phyloP scores from a whole-genome alignment of 225 moss, liverwort and hornwort species.

The Takakia lepidozioides region DNA sequence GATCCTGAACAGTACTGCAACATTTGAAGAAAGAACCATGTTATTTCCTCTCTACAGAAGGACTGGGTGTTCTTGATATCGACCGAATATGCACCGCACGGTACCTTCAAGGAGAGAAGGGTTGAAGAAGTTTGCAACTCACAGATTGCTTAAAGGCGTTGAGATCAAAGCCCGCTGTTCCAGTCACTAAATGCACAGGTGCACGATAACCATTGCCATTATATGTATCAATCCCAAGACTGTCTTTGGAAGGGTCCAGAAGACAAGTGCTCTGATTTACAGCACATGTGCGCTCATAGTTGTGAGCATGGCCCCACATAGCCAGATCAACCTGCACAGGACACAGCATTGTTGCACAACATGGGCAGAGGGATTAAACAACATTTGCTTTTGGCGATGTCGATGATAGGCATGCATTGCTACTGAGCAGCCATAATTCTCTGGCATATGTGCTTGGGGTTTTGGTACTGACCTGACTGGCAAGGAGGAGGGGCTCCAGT shows the following conservation, averaged over 20 bases:
- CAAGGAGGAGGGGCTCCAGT: constrained; percentile 43
- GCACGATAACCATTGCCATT: constrained; percentile 26
- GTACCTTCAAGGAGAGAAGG: too few relatives aligned
- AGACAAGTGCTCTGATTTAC: constrained; percentile 27
- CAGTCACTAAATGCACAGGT: constrained; percentile 45
- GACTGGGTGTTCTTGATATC: too few relatives aligned
- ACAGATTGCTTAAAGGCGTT: constrained; percentile 5
- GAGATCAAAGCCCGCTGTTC: constrained; percentile 38
- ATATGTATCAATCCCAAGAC: constrained; percentile 30
- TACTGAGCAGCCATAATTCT: too few relatives aligned
- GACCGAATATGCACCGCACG: too few relatives aligned
- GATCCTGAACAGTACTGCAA: not conserved
- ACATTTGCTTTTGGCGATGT: too few relatives aligned
- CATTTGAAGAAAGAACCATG: too few relatives aligned
- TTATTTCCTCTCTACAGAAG: too few relatives aligned
- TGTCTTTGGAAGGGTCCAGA: constrained; percentile 24
- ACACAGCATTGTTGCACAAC: too few relatives aligned
- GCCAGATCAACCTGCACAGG: constrained; percentile 52
- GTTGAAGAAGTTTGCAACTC: too few relatives aligned
- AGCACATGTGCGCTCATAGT: constrained; percentile 53
- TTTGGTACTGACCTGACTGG: constrained; percentile 20
- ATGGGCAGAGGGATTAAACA: too few relatives aligned
- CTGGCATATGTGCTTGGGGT: too few relatives aligned
- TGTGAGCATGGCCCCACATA: constrained; percentile 59
- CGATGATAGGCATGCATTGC: too few relatives aligned